A percentile compares a stretch with the other conserved stretches of the same genome.
phyloP scores from a whole-genome alignment of 164 flowering plant genomes.

The Magnolia kwangsiensis region DNA sequence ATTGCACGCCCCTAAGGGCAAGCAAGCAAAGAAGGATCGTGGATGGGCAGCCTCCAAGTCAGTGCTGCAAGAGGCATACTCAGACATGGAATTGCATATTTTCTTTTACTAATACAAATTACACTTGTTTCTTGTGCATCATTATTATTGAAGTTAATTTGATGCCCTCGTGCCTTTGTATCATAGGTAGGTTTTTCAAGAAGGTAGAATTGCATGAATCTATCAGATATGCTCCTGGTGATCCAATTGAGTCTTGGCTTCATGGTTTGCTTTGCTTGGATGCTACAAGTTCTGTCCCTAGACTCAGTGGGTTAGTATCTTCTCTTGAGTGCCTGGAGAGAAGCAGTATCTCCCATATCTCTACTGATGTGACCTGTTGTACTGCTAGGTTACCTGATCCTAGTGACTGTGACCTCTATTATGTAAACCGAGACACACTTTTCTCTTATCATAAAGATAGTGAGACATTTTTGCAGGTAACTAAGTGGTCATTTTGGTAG shows the following conservation, averaged over 20 bases:
- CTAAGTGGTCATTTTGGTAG: constrained; percentile 3
- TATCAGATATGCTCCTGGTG: constrained; percentile 91
- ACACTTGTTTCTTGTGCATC: neutral
- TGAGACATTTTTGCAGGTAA: constrained; percentile 90
- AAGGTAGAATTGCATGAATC: constrained; percentile 88
- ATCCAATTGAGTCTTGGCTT: constrained; percentile 95
- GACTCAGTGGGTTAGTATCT: constrained; percentile 53
- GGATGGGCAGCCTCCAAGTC: neutral
- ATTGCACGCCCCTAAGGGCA: neutral
- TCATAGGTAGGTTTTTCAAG: constrained; percentile 71
- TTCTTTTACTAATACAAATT: too few species aligned
- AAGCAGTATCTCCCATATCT: neutral
- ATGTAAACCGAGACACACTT: constrained; percentile 94
- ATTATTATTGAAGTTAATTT: neutral
- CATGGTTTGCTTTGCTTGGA: constrained; percentile 86
- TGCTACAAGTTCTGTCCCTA: constrained; percentile 61
- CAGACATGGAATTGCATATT: neutral
- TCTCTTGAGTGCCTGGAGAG: neutral
- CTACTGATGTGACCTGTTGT: constrained; percentile 13
- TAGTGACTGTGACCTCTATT: constrained; percentile 84
- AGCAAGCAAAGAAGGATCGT: neutral
- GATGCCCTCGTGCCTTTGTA: neutral
- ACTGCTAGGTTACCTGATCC: constrained; percentile 66
- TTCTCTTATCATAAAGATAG: constrained; percentile 96
- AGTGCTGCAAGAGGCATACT: neutral